Percentiles rank a stretch among this genome's conserved stretches.
Evolutionary conservation across 139 green algal genomes (phyloP).

Genomic region (Chlorella sp.): DNA sequence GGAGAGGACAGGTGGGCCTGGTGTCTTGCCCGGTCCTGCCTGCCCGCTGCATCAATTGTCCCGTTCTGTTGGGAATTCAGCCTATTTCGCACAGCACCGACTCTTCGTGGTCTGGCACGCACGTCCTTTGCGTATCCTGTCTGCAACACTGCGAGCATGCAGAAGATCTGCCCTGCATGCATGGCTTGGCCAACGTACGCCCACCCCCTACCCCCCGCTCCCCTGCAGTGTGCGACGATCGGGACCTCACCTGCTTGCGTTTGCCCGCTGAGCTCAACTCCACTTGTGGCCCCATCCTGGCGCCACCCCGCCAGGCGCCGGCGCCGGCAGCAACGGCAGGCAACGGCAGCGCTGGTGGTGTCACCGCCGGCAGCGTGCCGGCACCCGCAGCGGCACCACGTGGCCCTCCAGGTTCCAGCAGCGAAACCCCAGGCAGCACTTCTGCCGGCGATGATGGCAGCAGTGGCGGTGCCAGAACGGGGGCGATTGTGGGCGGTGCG

Average conservation of each 20-base stretch:
- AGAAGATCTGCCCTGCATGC: background rate
- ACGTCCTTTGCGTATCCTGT: too few species aligned
- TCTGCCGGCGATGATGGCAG: background rate
- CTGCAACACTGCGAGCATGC: background rate
- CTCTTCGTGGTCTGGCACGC: too few species aligned
- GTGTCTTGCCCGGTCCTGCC: too few species aligned
- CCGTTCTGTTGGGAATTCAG: too few species aligned
- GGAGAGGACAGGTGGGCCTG: too few species aligned
- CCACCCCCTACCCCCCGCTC: too few species aligned
- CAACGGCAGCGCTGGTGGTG: background rate
- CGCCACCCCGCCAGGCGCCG: background rate
- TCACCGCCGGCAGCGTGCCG: background rate
- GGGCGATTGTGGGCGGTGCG: background rate
- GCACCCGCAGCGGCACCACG: background rate
- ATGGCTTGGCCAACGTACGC: too few species aligned
- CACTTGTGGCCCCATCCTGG: conserved; percentile 1
- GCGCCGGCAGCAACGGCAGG: background rate
- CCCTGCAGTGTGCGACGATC: conserved; percentile 32
- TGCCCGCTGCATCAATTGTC: too few species aligned
- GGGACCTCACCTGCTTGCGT: conserved; percentile 25
- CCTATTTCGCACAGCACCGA: too few species aligned
- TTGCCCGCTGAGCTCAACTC: background rate
- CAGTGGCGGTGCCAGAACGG: background rate
- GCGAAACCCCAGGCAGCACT: background rate
- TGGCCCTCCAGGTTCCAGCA: background rate